Evolutionary conservation across 192 early-diverging fungal genomes (phyloP), one percentile per base, ranked within the genome.

Genomic region (Cetraspora pellucida): DNA sequence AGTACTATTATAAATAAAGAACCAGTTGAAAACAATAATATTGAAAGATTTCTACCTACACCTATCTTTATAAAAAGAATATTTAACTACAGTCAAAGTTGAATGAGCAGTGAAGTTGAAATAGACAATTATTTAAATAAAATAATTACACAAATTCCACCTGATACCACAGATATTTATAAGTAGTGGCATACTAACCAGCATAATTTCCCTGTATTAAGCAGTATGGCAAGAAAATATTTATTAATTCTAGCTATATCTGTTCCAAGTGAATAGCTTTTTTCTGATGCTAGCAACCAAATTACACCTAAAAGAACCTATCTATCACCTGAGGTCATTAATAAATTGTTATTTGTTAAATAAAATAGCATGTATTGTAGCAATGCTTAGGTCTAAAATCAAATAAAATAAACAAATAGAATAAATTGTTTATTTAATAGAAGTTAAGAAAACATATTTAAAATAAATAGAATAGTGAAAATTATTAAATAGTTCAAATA

Each of bases 181-280:
- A 14, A 66, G 31, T 66, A 31, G 64, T 66, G 64, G 64, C 25
- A 43, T 59, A 45, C 10, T 43, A 45, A 66, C 31, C 30, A 66
- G 31, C 13, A 66, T 43, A n/a, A 3, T 43, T 43, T 66, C 17
- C 64, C 64, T 45, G 31, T 66, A 37, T 14, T 66, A 21, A 46
- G 37, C 31, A 37, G 44, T 8, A 37, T 66, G 25, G 37, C 64
- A 46, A 10, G 64, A 8, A 46, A 66, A 43, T 66, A 66, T 66
- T 46, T 66, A 45, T 66, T 14, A 66, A 66, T 66, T 37, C 64
- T 4, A 13, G 37, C 64, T n/a, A 66, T 31, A 37, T 66, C 64
- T 6, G 64, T 66, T 46, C 64, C 64, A 37, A 37, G 37, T 37
- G 37, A 37, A 30, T n/a, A 1, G 14, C 60, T 63, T 7, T 63